Conservation (phyloP, 352 stramenopile species). For the Phytophthora palmivora region DNA sequence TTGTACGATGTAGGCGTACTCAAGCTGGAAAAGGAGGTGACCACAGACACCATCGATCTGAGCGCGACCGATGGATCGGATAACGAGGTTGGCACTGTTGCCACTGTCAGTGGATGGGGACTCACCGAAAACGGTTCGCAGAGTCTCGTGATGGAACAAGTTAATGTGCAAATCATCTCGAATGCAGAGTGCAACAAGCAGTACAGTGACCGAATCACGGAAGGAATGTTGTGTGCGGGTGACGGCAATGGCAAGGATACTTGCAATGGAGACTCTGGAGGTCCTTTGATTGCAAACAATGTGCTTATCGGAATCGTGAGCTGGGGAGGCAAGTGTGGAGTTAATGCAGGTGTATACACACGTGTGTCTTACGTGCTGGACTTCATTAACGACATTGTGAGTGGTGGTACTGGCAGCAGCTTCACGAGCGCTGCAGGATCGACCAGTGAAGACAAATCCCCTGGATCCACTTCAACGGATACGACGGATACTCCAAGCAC, state of each 20-base stretch:
- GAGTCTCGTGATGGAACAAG: slow-evolving; percentile 56
- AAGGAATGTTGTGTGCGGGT: slow-evolving; percentile 68
- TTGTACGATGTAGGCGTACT: slow-evolving; percentile 52
- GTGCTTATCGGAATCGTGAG: slow-evolving; percentile 64
- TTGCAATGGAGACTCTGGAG: slow-evolving; percentile 72
- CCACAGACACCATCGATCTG: slow-evolving; percentile 23
- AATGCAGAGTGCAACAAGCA: slow-evolving; percentile 51
- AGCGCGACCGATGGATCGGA: slow-evolving; percentile 41
- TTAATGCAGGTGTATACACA: slow-evolving; percentile 62
- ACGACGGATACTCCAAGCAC: slow-evolving; percentile 9
- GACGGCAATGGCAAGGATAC: slow-evolving; percentile 50
- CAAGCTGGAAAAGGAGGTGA: slow-evolving; percentile 42
- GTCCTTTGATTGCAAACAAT: slow-evolving; percentile 53
- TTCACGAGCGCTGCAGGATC: slow-evolving; percentile 22
- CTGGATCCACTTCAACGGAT: slow-evolving; percentile 13
- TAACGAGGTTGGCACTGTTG: slow-evolving; percentile 47
- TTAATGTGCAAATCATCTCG: slow-evolving; percentile 66
- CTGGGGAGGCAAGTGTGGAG: slow-evolving; percentile 66
- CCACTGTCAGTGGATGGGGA: slow-evolving; percentile 61
- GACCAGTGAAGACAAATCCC: slow-evolving; percentile 3
- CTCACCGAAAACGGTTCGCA: slow-evolving; percentile 58
- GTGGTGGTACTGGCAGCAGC: slow-evolving; percentile 28
- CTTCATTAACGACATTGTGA: slow-evolving; percentile 65
- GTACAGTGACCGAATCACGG: slow-evolving; percentile 62
- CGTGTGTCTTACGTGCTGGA: slow-evolving; percentile 57